These are phyloP conservation scores for Xylariaceae sp. DNA, from an alignment of 2,329 filamentous ascomycete species.

Conservation along the genomic window DNA sequence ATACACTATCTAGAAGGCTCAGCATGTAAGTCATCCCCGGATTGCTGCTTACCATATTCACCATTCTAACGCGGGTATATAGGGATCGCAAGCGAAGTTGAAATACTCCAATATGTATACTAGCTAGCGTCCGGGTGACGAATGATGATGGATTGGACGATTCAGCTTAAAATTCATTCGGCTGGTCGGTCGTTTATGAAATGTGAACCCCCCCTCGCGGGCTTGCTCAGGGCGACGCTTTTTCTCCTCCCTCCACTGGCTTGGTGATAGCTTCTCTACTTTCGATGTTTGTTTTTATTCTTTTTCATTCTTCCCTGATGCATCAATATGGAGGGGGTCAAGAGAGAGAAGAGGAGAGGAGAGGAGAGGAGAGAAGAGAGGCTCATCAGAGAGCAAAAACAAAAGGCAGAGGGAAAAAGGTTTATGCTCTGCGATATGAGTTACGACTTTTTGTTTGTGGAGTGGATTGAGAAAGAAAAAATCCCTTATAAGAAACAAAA, in stretches of 20 bases:
- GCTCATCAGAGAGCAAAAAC: conserved; percentile 1
- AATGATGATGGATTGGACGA: conserved; percentile 18
- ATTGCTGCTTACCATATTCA: not conserved
- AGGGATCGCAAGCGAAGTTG: conserved; percentile 34
- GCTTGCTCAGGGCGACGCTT: conserved; percentile 12
- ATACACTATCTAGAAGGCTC: conserved; percentile 80
- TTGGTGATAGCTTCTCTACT: conserved; percentile 12
- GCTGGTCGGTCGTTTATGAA: conserved; percentile 8
- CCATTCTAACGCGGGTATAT: conserved; percentile 5
- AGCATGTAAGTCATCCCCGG: conserved; percentile 74
- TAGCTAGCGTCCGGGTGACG: conserved; percentile 18
- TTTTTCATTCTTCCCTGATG: conserved; percentile 4
- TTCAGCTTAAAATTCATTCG: conserved; percentile 16
- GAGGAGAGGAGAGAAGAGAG: not conserved
- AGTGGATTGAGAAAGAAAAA: conserved; percentile 10
- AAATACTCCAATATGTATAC: conserved; percentile 15
- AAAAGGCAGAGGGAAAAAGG: conserved; percentile 6
- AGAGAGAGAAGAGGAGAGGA: conserved; percentile 15
- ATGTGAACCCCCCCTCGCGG: conserved; percentile 14
- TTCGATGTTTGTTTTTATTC: conserved; percentile 18
- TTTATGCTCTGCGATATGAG: conserved; percentile 11
- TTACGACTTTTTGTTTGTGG: conserved; percentile 3
- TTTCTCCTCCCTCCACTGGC: not conserved
- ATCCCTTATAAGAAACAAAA: not conserved
- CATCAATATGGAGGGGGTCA: conserved; percentile 12